phyloP scores from a whole-genome alignment of 2,329 filamentous ascomycete genomes.

The Madurella fahalii region DNA sequence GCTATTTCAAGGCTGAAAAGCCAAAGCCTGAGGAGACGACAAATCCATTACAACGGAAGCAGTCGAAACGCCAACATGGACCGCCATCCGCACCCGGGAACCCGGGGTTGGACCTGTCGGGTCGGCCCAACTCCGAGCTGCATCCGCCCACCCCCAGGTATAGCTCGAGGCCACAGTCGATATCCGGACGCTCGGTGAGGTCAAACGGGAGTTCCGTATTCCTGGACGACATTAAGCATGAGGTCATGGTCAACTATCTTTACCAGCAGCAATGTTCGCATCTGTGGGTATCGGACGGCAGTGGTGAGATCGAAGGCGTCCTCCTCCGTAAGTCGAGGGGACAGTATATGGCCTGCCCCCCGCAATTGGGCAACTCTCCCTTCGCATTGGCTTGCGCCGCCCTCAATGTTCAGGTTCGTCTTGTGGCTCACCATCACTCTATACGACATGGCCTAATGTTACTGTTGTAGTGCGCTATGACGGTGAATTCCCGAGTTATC shows the following conservation, averaged over 20 bases:
- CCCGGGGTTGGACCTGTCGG: slow-evolving; percentile 20
- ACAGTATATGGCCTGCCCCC: slow-evolving; percentile 69
- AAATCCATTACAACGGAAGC: slow-evolving; percentile 14
- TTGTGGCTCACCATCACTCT: neutral
- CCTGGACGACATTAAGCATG: slow-evolving; percentile 70
- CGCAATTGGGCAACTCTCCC: slow-evolving; percentile 56
- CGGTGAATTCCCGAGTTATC: slow-evolving; percentile 74
- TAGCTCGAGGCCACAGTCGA: slow-evolving; percentile 49
- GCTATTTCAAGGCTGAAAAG: slow-evolving; percentile 58
- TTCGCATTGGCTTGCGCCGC: slow-evolving; percentile 62
- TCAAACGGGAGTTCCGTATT: slow-evolving; percentile 51
- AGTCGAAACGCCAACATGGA: slow-evolving; percentile 4
- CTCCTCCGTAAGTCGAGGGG: slow-evolving; percentile 64
- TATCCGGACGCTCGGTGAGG: slow-evolving; percentile 45
- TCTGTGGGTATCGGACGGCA: slow-evolving; percentile 69
- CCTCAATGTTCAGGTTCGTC: slow-evolving; percentile 65
- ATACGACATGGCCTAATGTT: neutral
- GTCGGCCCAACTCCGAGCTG: slow-evolving; percentile 41
- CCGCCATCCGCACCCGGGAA: slow-evolving; percentile 37
- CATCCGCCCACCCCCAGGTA: slow-evolving; percentile 46
- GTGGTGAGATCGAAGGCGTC: slow-evolving; percentile 67
- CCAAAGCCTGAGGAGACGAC: slow-evolving; percentile 21
- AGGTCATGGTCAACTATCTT: slow-evolving; percentile 79
- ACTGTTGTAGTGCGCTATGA: slow-evolving; percentile 64
- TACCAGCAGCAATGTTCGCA: slow-evolving; percentile 75